Evolutionary conservation across 1,284 basidiomycete genomes (phyloP), one percentile per base, ranked within the genome.

Genomic region (Apiotrichum akiyoshidainum): DNA sequence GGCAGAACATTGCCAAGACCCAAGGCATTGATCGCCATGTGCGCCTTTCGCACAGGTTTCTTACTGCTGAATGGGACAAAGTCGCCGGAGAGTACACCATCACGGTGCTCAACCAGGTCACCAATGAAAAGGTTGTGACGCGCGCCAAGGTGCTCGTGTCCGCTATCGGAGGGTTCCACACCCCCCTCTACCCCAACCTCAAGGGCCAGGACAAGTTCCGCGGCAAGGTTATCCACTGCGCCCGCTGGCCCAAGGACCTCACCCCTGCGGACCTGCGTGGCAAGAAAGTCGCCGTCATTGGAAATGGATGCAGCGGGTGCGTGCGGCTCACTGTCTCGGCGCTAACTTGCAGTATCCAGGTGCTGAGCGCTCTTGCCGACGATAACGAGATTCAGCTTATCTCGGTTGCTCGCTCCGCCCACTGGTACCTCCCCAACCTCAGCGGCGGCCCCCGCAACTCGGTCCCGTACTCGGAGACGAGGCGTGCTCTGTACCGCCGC

Each of bases 81-180:
- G 22, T 7, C 17, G 11, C 22, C 19, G 19, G 35, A 34, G n/a
- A 21, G 44, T 57, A 52, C 45, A 42, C 35, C 1, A 41, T 55
- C 26, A 39, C 22, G 9, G 21, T 39, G 5, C 54, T 26, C 46
- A 47, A 56, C 26, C 14, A 41, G 22, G 46, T 40, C 11, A 52
- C 44, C 5, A 49, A 34, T 12, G 49, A 56, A 16, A 16, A 33
- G 6, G 46, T 53, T 16, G 35, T 47, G n/a, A 35, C 49, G 17
- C 44, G 34, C 1, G 59, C 58, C 46, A 47, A 55, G n/a, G 51
- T 68, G 34, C 53, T 70, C 45, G 58, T 70, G 34, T 64, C 63
- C n/a, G 60, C 62, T 26, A 61, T 64, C 35, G 69, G 69, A 17
- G 67, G 63, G 14, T 68, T 70, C 53, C 64, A 61, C 22, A 54